Percentiles rank a stretch among this genome's conserved stretches.
These are phyloP conservation scores for Gardenia jasminoides DNA, from an alignment of 257 asterid species.

Conservation along the genomic window DNA sequence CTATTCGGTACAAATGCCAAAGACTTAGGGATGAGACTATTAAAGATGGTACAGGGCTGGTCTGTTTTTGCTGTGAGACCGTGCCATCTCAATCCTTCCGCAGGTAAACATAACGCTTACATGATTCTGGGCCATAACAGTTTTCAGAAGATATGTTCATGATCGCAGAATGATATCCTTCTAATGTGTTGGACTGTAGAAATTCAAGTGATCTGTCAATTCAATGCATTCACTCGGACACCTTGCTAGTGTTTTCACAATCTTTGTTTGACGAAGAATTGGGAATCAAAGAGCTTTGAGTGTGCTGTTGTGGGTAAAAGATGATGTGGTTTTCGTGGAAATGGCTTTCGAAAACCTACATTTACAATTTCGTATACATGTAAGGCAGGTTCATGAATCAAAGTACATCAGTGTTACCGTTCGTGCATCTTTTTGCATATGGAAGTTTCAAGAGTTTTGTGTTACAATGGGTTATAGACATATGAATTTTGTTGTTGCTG, in stretches of 20 bases:
- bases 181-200: too few relatives aligned
- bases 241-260: not conserved
- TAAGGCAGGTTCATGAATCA: not conserved
- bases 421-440: not conserved
- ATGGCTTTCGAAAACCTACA: not conserved
- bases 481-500: not conserved
- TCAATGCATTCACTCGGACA: not conserved
- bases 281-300: not conserved
- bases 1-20: not conserved
- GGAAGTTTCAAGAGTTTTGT: not conserved
- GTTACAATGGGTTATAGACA: not conserved
- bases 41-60: not conserved
- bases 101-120: not conserved
- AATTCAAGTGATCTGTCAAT: not conserved
- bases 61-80: not conserved
- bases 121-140: not conserved
- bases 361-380: not conserved
- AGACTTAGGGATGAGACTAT: not conserved
- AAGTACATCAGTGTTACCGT: not conserved
- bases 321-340: not conserved
- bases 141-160: not conserved
- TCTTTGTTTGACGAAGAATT: not conserved
- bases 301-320: too few relatives aligned
- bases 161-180: not conserved
- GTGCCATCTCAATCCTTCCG: not conserved